A percentile compares a stretch with the other conserved stretches of the same genome.
Conservation (phyloP, 2,329 filamentous ascomycete species). For the Metarhizium robertsii region DNA sequence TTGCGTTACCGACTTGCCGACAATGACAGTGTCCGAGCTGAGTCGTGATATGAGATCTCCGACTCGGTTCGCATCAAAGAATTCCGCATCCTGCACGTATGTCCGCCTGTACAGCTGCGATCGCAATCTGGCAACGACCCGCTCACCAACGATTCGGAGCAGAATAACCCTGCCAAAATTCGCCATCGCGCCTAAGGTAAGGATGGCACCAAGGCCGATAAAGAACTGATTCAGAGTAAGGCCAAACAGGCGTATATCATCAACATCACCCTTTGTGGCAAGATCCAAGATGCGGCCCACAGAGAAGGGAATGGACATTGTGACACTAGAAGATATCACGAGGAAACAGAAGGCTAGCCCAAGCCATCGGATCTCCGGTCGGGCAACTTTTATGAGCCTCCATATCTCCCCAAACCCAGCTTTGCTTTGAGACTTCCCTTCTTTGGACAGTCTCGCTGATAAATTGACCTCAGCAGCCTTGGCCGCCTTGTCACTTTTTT, state of each 20-base stretch:
- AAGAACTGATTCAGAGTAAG: slow-evolving; percentile 85
- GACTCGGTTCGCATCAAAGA: slow-evolving; percentile 95
- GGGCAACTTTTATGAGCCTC: slow-evolving; percentile 81
- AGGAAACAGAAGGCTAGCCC: slow-evolving; percentile 73
- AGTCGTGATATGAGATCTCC: slow-evolving; percentile 93
- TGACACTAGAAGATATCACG: slow-evolving; percentile 81
- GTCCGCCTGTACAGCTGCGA: slow-evolving; percentile 86
- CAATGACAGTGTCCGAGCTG: slow-evolving; percentile 93
- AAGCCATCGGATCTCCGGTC: slow-evolving; percentile 73
- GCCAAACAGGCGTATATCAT: slow-evolving; percentile 68
- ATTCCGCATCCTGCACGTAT: slow-evolving; percentile 95
- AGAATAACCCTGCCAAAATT: slow-evolving; percentile 94
- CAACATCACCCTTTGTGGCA: slow-evolving; percentile 62
- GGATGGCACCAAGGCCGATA: slow-evolving; percentile 61
- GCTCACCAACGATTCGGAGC: slow-evolving; percentile 85
- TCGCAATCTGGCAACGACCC: slow-evolving; percentile 82
- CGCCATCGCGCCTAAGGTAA: slow-evolving; percentile 75
- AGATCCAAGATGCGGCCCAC: slow-evolving; percentile 94
- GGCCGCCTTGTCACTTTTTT: slow-evolving; percentile 72
- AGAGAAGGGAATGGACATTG: slow-evolving; percentile 93
- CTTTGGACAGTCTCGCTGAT: slow-evolving; percentile 77
- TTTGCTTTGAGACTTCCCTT: slow-evolving; percentile 50
- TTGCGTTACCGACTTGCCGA: slow-evolving; percentile 96
- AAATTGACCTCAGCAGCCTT: slow-evolving; percentile 86
- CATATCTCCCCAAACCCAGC: slow-evolving; percentile 69